A percentile compares a stretch with the other conserved stretches of the same genome.
Evolutionary conservation across 2,329 filamentous ascomycete genomes (phyloP).

Genomic region (Zymoseptoria passerinii): DNA sequence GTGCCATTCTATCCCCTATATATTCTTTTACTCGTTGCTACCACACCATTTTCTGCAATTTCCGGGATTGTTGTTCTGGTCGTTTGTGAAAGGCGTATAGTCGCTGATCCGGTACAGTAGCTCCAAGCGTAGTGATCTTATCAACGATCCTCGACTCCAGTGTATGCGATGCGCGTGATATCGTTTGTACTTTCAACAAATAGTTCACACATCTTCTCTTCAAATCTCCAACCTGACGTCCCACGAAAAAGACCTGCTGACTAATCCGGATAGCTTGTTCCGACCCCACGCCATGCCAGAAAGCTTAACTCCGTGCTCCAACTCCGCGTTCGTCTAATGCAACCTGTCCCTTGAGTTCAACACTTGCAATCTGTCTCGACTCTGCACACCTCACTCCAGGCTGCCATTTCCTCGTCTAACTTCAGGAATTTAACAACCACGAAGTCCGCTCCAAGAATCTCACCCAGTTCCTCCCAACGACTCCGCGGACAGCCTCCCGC

Average conservation of each 20-base stretch:
- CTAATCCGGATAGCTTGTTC: not conserved
- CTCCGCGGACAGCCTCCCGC: not conserved
- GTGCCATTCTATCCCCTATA: conserved; percentile 21
- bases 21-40: not conserved
- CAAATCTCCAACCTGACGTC: not conserved
- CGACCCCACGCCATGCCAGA: not conserved
- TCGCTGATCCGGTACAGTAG: not conserved
- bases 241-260: not conserved
- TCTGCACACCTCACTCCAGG: too few species aligned
- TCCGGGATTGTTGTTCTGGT: not conserved
- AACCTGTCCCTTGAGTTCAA: not conserved
- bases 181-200: not conserved
- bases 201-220: not conserved
- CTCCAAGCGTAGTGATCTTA: too few species aligned
- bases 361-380: not conserved
- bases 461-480: not conserved
- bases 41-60: not conserved
- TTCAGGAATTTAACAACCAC: not conserved
- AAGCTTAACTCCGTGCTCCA: not conserved
- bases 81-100: not conserved
- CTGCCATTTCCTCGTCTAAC: not conserved
- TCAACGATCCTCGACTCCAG: not conserved
- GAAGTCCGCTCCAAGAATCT: not conserved
- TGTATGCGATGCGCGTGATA: not conserved
- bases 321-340: not conserved